Conservation (phyloP, 495 filamentous ascomycete genomes). For the Apiosordaria backusii region DNA sequence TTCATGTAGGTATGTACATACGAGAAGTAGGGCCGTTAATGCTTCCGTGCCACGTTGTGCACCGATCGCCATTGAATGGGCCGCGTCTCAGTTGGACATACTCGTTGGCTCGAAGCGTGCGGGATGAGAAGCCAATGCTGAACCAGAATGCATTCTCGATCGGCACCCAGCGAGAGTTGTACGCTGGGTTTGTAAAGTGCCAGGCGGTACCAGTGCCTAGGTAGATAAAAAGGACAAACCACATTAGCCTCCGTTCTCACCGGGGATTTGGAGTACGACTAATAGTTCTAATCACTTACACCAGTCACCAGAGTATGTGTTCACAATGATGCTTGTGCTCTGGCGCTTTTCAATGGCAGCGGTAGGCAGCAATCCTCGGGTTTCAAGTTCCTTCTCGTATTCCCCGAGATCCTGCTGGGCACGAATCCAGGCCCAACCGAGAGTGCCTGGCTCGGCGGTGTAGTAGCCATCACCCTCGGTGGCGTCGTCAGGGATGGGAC, state of each 20-base stretch:
- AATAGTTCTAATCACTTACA: not conserved
- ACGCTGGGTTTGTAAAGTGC: not conserved
- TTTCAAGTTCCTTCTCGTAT: not conserved
- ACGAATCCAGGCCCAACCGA: not conserved
- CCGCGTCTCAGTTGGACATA: not conserved
- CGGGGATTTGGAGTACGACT: not conserved
- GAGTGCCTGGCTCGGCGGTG: not conserved
- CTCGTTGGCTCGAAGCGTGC: not conserved
- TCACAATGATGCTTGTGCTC: not conserved
- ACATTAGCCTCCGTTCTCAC: not conserved
- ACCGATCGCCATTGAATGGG: not conserved
- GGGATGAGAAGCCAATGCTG: not conserved
- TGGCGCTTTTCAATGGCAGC: conserved; percentile 2
- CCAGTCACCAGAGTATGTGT: not conserved
- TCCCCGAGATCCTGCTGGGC: not conserved
- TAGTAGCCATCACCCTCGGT: not conserved
- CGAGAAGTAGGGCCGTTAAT: not conserved
- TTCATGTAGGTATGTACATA: not conserved
- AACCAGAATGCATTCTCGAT: not conserved
- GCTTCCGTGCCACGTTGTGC: not conserved
- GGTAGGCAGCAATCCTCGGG: not conserved
- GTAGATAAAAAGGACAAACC: not conserved
- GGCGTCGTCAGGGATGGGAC: not conserved
- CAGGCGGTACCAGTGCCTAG: conserved; percentile 1
- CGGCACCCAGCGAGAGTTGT: not conserved